Evolutionary conservation across 1,284 basidiomycete species (phyloP).

Genomic region (Cerrena zonata): DNA sequence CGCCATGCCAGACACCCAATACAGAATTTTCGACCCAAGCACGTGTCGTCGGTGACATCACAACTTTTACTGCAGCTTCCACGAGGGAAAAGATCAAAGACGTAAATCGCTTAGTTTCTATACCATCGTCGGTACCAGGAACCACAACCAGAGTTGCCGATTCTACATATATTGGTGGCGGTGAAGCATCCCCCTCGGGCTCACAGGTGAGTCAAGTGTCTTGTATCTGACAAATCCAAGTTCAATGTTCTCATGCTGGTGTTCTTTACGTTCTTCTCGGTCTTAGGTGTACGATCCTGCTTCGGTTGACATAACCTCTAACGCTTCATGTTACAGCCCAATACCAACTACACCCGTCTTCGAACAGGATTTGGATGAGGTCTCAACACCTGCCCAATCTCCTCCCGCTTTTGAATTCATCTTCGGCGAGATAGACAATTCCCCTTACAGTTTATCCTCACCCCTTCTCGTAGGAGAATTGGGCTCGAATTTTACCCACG

Average conservation of each 20-base stretch:
- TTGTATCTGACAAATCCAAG: conserved; percentile 6
- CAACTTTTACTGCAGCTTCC: conserved; percentile 7
- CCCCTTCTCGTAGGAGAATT: background rate
- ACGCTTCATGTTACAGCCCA: conserved; percentile 6
- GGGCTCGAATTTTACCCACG: conserved; percentile 3
- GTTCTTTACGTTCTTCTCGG: background rate
- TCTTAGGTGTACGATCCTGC: background rate
- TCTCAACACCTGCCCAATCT: conserved; percentile 10
- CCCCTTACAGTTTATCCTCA: background rate
- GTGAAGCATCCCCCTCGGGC: conserved; percentile 5
- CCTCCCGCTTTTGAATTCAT: conserved; percentile 5
- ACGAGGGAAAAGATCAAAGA: conserved; percentile 10
- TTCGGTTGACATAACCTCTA: conserved; percentile 3
- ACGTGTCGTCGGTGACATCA: conserved; percentile 19
- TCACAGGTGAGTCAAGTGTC: conserved; percentile 19
- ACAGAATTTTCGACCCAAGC: conserved; percentile 10
- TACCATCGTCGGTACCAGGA: conserved; percentile 12
- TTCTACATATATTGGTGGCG: conserved; percentile 13
- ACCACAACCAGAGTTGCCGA: conserved; percentile 8
- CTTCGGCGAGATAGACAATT: background rate
- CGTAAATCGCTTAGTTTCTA: conserved; percentile 14
- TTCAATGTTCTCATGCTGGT: conserved; percentile 8
- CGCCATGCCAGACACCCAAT: background rate
- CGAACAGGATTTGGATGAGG: conserved; percentile 10
- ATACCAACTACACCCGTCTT: conserved; percentile 3